These are phyloP conservation scores for Petunia hybrid DNA, from an alignment of 305 asterid genomes.

Conservation along the genomic window DNA sequence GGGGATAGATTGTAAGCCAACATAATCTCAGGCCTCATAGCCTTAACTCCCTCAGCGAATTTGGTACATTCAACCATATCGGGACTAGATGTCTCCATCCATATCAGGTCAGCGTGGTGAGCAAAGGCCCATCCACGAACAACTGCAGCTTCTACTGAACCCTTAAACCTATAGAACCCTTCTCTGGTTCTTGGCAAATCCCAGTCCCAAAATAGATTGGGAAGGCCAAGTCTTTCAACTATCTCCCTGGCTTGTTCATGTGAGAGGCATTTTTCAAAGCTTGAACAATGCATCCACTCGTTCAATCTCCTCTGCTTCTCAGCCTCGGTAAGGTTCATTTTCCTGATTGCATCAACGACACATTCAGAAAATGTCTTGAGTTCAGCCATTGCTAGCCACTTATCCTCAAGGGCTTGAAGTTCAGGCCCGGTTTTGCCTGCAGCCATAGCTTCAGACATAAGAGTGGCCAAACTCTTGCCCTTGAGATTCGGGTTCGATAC, in stretches of 20 bases:
- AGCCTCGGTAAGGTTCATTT: conserved; percentile 52
- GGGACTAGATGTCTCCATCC: conserved; percentile 97
- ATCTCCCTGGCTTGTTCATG: conserved; percentile 73
- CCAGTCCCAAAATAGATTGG: conserved; percentile 88
- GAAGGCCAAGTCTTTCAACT: conserved; percentile 67
- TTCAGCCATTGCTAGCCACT: conserved; percentile 75
- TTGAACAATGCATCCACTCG: conserved; percentile 75
- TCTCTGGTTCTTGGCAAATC: conserved; percentile 93
- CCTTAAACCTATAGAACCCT: conserved; percentile 88
- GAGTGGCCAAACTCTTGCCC: conserved; percentile 73
- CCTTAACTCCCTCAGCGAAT: conserved; percentile 79
- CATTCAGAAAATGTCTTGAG: conserved; percentile 81
- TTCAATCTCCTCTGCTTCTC: conserved; percentile 86
- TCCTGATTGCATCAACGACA: conserved; percentile 70
- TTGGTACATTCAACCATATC: conserved; percentile 85
- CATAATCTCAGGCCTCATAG: conserved; percentile 74
- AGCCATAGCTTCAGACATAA: conserved; percentile 78
- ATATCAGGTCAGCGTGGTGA: conserved; percentile 70
- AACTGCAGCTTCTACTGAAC: conserved; percentile 83
- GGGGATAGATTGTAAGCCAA: conserved; percentile 95
- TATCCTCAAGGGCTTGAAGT: conserved; percentile 85
- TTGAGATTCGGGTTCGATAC: conserved; percentile 72
- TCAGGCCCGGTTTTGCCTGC: conserved; percentile 83
- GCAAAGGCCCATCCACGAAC: conserved; percentile 94
- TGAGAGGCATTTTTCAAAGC: conserved; percentile 73